Percentiles rank a stretch among this genome's conserved stretches.
These are phyloP conservation scores for Boletus sp. DNA, from an alignment of 1,284 basidiomycete genomes.

Conservation along the genomic window DNA sequence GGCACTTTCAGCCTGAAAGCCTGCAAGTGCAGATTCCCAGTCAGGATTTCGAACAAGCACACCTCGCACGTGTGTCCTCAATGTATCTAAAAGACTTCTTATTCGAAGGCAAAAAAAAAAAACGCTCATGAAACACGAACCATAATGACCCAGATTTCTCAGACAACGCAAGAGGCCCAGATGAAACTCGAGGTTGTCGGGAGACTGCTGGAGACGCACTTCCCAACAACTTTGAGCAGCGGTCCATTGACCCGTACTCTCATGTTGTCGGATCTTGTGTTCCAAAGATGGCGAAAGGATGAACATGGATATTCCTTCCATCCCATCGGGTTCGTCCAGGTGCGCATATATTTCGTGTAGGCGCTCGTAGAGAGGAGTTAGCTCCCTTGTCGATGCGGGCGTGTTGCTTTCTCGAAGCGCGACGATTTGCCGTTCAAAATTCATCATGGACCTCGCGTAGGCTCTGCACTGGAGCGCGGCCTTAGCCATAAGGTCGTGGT, in stretches of 20 bases:
- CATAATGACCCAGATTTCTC: constrained; percentile 95
- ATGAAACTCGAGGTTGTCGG: constrained; percentile 87
- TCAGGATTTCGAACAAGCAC: constrained; percentile 82
- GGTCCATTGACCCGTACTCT: constrained; percentile 96
- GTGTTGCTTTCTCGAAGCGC: constrained; percentile 42
- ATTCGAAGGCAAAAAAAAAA: background rate
- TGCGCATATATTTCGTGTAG: constrained; percentile 96
- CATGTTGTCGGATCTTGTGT: constrained; percentile 97
- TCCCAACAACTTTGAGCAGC: constrained; percentile 99
- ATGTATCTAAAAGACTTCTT: constrained; percentile 64
- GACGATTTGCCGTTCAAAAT: constrained; percentile 83
- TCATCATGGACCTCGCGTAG: constrained; percentile 92
- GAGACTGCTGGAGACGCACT: constrained; percentile 87
- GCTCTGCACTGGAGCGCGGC: constrained; percentile 94
- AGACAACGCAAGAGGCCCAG: constrained; percentile 89
- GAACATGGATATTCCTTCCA: constrained; percentile 94
- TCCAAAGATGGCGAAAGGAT: constrained; percentile 90
- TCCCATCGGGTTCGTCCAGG: constrained; percentile 97
- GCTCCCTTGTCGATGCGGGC: constrained; percentile 44
- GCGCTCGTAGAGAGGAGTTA: constrained; percentile 83
- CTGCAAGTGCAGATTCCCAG: constrained; percentile 78
- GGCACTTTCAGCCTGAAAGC: constrained; percentile 90
- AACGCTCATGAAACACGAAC: constrained; percentile 44
- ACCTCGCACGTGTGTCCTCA: constrained; percentile 93
- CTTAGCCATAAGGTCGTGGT: constrained; percentile 86